Conservation (phyloP, 2,329 filamentous ascomycete genomes). For the Phialophora expanda region DNA sequence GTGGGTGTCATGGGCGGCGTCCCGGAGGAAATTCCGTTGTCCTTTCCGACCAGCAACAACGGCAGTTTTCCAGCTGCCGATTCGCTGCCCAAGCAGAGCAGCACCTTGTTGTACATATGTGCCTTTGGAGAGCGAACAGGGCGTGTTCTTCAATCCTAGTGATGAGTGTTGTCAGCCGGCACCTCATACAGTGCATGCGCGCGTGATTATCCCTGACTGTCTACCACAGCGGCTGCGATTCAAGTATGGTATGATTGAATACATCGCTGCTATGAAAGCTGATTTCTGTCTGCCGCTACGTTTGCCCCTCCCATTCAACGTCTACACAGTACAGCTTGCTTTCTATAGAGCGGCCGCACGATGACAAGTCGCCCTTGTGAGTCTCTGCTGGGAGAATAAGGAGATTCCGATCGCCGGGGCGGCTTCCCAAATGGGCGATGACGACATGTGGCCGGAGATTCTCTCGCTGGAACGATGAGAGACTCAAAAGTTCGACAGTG, state of each 20-base stretch:
- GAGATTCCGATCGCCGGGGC: constrained; percentile 14
- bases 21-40: constrained; percentile 22
- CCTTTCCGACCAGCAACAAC: neutral
- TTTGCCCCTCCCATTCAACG: neutral
- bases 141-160: neutral
- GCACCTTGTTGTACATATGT: constrained; percentile 2
- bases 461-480: constrained; percentile 23
- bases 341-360: neutral
- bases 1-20: constrained; percentile 1
- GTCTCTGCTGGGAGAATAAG: neutral
- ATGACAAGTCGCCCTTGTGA: neutral
- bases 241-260: neutral
- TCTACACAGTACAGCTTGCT: neutral
- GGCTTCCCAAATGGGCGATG: constrained; percentile 27
- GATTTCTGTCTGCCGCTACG: neutral
- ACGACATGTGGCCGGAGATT: constrained; percentile 32
- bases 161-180: neutral
- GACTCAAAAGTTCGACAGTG: neutral
- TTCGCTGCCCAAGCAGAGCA: constrained; percentile 1
- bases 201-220: neutral
- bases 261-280: neutral
- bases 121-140: neutral
- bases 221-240: neutral
- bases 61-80: constrained; percentile 5
- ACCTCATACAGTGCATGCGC: neutral